A percentile compares a stretch with the other conserved stretches of the same genome.
Evolutionary conservation across 768 basidiomycete genomes (phyloP).

Genomic region (Boletus eberwhitei): DNA sequence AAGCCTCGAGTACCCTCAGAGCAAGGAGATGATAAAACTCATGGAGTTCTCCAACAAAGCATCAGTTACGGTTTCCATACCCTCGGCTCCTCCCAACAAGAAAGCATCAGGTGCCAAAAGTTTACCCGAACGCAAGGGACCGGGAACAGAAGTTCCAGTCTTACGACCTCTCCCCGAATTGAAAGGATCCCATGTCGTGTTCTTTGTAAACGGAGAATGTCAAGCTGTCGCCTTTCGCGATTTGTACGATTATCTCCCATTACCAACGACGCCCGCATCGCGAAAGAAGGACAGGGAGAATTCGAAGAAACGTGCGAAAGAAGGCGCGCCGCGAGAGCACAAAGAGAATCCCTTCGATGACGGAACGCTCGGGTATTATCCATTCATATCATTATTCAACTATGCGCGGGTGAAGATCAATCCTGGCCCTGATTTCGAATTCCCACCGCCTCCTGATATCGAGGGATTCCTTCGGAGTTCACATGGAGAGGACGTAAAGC

Average conservation of each 20-base stretch:
- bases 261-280: slow-evolving; percentile 59
- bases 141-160: slow-evolving; percentile 31
- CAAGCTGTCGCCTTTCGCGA: slow-evolving; percentile 84
- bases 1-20: slow-evolving; percentile 80
- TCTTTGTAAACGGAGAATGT: slow-evolving; percentile 89
- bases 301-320: slow-evolving; percentile 53
- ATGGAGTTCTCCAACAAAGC: slow-evolving; percentile 73
- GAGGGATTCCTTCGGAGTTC: slow-evolving; percentile 52
- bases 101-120: slow-evolving; percentile 68
- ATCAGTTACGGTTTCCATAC: slow-evolving; percentile 51
- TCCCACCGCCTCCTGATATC: slow-evolving; percentile 75
- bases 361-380: slow-evolving; percentile 93
- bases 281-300: slow-evolving; percentile 57
- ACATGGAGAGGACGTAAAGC: slow-evolving; percentile 31
- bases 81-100: slow-evolving; percentile 52
- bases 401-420: slow-evolving; percentile 82
- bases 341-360: slow-evolving; percentile 89
- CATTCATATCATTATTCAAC: slow-evolving; percentile 91
- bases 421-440: slow-evolving; percentile 84
- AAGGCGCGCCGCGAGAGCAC: slow-evolving; percentile 66
- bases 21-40: slow-evolving; percentile 89
- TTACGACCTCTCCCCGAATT: slow-evolving; percentile 71
- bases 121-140: slow-evolving; percentile 53
- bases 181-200: slow-evolving; percentile 69
- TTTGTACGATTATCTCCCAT: slow-evolving; percentile 85